Percentiles rank a stretch among this genome's conserved stretches.
These are phyloP conservation scores for Phyllachora maydis DNA, from an alignment of 2,329 filamentous ascomycete genomes.

Conservation along the genomic window DNA sequence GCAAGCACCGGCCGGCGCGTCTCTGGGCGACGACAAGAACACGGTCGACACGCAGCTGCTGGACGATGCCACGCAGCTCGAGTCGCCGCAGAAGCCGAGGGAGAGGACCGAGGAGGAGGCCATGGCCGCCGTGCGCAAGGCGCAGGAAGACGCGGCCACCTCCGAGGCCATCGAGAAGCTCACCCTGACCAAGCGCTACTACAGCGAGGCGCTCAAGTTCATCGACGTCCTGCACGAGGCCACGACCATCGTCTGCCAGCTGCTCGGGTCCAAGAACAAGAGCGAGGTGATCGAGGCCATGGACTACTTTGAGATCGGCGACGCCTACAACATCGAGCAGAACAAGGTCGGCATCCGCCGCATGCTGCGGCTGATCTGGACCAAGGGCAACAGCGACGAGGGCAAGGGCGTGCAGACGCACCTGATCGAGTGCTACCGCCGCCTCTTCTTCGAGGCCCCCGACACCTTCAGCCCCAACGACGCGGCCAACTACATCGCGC, in stretches of 20 bases:
- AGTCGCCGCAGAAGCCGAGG: conserved; percentile 40
- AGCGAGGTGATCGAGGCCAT: conserved; percentile 97
- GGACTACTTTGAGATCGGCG: conserved; percentile 90
- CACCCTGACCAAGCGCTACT: conserved; percentile 75
- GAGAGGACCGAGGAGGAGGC: conserved; percentile 66
- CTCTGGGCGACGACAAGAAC: conserved; percentile 47
- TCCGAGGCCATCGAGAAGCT: conserved; percentile 76
- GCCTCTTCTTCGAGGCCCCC: conserved; percentile 89
- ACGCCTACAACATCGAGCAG: conserved; percentile 90
- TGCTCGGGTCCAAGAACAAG: conserved; percentile 90
- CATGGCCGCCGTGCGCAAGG: conserved; percentile 52
- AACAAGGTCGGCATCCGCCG: conserved; percentile 81
- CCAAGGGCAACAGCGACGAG: conserved; percentile 97
- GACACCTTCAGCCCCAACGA: conserved; percentile 76
- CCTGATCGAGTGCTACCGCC: conserved; percentile 89
- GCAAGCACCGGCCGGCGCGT: conserved; percentile 54
- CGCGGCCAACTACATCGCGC: conserved; percentile 82
- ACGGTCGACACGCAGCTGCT: conserved; percentile 57
- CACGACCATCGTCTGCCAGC: conserved; percentile 61
- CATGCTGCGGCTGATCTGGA: conserved; percentile 97
- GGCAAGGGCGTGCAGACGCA: conserved; percentile 95
- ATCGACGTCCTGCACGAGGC: conserved; percentile 79
- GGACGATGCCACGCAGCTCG: conserved; percentile 73
- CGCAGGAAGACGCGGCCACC: conserved; percentile 70
- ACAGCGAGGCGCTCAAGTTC: conserved; percentile 81